Percentiles rank a stretch among this genome's conserved stretches.
Evolutionary conservation across 2,329 filamentous ascomycete genomes (phyloP).

Genomic region (Ceratocystiopsis minuta): DNA sequence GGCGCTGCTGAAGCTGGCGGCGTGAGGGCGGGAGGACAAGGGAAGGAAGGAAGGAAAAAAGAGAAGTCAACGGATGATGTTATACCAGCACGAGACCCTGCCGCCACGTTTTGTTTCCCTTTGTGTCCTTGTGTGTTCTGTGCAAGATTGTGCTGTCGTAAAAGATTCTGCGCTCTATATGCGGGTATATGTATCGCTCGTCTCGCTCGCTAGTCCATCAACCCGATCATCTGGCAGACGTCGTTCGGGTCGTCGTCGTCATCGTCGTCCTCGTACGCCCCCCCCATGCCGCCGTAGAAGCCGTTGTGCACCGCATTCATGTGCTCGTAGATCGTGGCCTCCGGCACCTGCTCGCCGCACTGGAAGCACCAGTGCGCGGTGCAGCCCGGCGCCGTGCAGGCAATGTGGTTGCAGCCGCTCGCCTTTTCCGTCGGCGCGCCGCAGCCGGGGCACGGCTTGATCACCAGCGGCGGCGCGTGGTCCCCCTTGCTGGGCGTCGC

Average conservation of each 20-base stretch:
- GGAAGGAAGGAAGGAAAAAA: no score
- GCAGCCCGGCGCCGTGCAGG: conserved; percentile 19
- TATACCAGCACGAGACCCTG: no score
- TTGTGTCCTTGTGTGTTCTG: no score
- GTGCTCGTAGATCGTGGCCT: conserved; percentile 5
- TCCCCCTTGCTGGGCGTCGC: no score
- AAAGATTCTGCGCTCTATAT: no score
- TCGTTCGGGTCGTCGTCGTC: not conserved
- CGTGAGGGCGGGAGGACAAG: no score
- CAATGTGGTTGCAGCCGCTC: conserved; percentile 28
- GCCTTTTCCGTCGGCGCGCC: conserved; percentile 22
- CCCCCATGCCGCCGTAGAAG: not conserved
- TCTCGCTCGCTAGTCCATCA: no score
- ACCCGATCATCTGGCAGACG: no score
- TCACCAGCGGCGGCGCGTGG: not conserved
- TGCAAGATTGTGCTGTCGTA: no score
- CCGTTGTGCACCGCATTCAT: conserved; percentile 8
- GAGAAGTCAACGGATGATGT: no score
- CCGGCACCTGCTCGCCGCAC: conserved; percentile 14
- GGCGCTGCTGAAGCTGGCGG: conserved; percentile 13
- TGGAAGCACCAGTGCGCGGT: conserved; percentile 28
- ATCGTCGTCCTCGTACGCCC: not conserved
- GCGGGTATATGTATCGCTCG: no score
- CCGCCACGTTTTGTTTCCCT: no score
- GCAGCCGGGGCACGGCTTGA: conserved; percentile 21